A percentile compares a stretch with the other conserved stretches of the same genome.
These are phyloP conservation scores for Zygosaccharomyces sapae DNA, from an alignment of 1,139 yeast genomes.

Conservation along the genomic window DNA sequence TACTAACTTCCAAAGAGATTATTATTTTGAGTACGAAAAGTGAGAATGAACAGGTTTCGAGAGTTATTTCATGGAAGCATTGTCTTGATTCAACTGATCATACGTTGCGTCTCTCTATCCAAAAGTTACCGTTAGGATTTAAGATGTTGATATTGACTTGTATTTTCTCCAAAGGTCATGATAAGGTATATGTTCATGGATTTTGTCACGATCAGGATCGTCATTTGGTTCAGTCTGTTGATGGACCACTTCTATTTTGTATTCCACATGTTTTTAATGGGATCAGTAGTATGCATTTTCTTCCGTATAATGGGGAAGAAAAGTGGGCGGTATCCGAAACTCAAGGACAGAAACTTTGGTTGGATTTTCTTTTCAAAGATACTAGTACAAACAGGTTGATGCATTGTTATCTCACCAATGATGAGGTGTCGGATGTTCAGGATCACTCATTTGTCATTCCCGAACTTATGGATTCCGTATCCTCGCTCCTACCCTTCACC, in stretches of 20 bases:
- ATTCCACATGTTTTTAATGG: constrained; percentile 13
- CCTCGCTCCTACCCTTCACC: background rate
- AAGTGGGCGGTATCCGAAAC: background rate
- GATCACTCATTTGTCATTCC: background rate
- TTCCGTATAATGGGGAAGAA: constrained; percentile 1
- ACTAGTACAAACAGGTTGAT: constrained; percentile 4
- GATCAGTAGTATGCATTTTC: constrained; percentile 5
- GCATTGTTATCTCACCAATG: constrained; percentile 9
- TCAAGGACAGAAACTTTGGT: constrained; percentile 3
- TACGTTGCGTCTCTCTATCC: constrained; percentile 45
- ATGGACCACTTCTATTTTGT: constrained; percentile 20
- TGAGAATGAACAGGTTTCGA: constrained; percentile 31
- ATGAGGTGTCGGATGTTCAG: background rate
- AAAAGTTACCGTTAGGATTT: constrained; percentile 12
- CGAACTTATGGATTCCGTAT: background rate
- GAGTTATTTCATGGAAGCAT: constrained; percentile 69
- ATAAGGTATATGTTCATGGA: constrained; percentile 22
- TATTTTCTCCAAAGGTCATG: constrained; percentile 25
- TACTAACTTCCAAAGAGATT: constrained; percentile 60
- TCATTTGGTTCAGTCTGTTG: constrained; percentile 18
- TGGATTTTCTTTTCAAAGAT: constrained; percentile 9
- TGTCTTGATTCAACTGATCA: constrained; percentile 53
- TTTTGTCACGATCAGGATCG: constrained; percentile 18
- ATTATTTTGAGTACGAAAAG: constrained; percentile 43
- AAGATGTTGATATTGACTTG: constrained; percentile 17